phyloP scores from a whole-genome alignment of 495 filamentous ascomycete species.

The Penicillium ucsense region DNA sequence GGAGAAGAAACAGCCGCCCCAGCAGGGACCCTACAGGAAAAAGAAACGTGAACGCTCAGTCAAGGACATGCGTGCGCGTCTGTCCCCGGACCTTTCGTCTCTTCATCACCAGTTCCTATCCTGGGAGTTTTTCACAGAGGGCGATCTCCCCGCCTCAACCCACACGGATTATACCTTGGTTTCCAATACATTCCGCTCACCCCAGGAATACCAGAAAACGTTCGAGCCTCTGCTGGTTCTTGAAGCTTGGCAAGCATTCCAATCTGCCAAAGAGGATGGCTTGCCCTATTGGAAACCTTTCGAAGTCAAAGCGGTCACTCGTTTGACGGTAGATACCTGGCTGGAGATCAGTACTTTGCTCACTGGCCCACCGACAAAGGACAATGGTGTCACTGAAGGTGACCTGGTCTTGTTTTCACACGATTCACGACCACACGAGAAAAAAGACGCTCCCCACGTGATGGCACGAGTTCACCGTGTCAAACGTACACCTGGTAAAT shows the following conservation, averaged over 20 bases:
- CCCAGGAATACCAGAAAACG: conserved; percentile 70
- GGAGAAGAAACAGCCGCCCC: conserved; percentile 42
- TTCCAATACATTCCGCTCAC: conserved; percentile 62
- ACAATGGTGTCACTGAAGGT: conserved; percentile 66
- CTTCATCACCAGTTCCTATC: conserved; percentile 78
- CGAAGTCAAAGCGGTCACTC: conserved; percentile 74
- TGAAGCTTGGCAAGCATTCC: conserved; percentile 92
- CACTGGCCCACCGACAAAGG: conserved; percentile 55
- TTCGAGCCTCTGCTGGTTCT: conserved; percentile 87
- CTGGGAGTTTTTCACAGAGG: conserved; percentile 88
- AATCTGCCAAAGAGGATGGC: conserved; percentile 79
- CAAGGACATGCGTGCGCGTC: conserved; percentile 86
- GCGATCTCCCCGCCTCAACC: conserved; percentile 63
- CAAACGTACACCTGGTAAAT: conserved; percentile 62
- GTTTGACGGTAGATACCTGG: conserved; percentile 84
- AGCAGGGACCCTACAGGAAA: conserved; percentile 69
- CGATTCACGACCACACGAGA: conserved; percentile 51
- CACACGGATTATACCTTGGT: conserved; percentile 64
- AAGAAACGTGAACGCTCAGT: conserved; percentile 62
- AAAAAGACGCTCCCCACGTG: conserved; percentile 60
- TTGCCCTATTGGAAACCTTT: conserved; percentile 55
- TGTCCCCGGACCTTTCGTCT: conserved; percentile 78
- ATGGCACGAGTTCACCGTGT: conserved; percentile 75
- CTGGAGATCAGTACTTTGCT: conserved; percentile 82
- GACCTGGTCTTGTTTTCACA: conserved; percentile 82